Base-by-base conservation (phyloP, 2,329 filamentous ascomycete genomes). In the Emergomyces pasteurianus region DNA sequence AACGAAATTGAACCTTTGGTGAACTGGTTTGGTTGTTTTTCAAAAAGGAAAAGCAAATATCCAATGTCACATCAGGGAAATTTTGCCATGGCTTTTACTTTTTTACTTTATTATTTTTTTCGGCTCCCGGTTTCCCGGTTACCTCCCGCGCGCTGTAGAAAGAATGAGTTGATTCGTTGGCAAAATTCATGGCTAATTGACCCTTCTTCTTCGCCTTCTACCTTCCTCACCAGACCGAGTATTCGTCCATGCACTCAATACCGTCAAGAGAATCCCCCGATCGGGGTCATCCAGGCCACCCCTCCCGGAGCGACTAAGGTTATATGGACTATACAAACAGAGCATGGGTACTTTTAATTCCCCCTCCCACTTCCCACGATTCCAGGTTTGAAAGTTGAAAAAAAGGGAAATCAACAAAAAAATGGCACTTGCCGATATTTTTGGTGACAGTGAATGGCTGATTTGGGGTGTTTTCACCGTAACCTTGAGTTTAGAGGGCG, bases 291-390 rank as follows among this genome's bases (percentile, higher is more conserved):
- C 90, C 64, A 88, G 94, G 64, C 94, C 94, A 53, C 94, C 94
- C 55, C 84, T 91, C 1, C 80, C 83, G 63, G 92, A 95, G 71
- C 87, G 94, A 61, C 81, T 99, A 67, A 88, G 89, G 62, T 87
- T 99, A 64, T 99, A 99, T 86, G 94, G 94, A 65, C 82, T 99
- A 66, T 99, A 99, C 79, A 99, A 99, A 74, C 94, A 99, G 76
- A 91, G 91, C 64, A 97, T 97, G 94, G 83, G 81, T 83, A 75
- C 64, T 43, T 58, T 2, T 16, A 26, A 18, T 21, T 7, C 18
- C 21, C 42, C 8, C 40, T 23, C 26, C 42, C n/a, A 54, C 21
- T 38, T 54, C 10, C 38, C 55, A 21, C 46, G 14, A 3, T 38
- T 38, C 50, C 8, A 18, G 31, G 1, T 26, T 54, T n/a, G n/a